Evolutionary conservation across 768 basidiomycete species (phyloP).

Genomic region (Psilocybe tampanensis): DNA sequence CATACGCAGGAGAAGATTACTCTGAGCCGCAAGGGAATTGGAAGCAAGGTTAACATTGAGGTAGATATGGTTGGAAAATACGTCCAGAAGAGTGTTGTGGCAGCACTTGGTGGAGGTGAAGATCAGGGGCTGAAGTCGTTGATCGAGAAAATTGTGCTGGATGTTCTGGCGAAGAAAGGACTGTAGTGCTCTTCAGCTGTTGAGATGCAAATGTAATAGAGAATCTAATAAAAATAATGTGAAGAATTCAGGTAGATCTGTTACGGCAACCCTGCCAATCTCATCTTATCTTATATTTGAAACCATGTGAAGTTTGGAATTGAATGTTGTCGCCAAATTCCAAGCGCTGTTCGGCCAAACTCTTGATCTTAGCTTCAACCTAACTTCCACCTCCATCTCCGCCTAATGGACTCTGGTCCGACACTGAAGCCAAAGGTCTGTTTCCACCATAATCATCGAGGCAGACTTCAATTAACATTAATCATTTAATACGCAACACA

Average conservation of each 20-base stretch:
- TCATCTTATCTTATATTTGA: constrained; percentile 15
- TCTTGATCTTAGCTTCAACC: too few relatives aligned
- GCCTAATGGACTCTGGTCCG: constrained; percentile 23
- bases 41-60: constrained; percentile 91
- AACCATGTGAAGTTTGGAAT: neutral
- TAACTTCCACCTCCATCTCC: constrained; percentile 2
- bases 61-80: constrained; percentile 95
- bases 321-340: constrained; percentile 1
- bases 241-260: neutral
- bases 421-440: constrained; percentile 50
- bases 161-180: constrained; percentile 49
- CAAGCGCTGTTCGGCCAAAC: constrained; percentile 5
- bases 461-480: neutral
- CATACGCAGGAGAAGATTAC: constrained; percentile 92
- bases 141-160: constrained; percentile 62
- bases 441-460: neutral
- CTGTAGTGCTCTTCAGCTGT: neutral
- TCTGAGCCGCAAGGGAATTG: constrained; percentile 71
- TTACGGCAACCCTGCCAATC: constrained; percentile 4
- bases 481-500: constrained; percentile 25
- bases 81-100: constrained; percentile 79
- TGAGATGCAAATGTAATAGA: neutral
- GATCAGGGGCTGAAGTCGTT: constrained; percentile 46
- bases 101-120: constrained; percentile 61
- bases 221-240: neutral